A percentile compares a stretch with the other conserved stretches of the same genome.
Conservation (phyloP, 2,329 filamentous ascomycete genomes). For the Penicillium sp. region DNA sequence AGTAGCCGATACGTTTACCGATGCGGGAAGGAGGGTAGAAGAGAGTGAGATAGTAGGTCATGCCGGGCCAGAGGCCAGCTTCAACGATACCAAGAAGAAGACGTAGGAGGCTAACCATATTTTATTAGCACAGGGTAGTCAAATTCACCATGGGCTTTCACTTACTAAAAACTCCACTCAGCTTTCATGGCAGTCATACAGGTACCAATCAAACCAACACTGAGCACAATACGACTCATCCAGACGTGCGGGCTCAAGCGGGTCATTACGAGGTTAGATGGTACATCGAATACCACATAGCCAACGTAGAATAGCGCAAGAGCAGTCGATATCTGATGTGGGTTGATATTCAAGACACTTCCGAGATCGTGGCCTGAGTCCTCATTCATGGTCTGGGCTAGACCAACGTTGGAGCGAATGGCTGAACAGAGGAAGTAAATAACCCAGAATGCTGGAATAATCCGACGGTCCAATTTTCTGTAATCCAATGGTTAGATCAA, state of each 20-base stretch:
- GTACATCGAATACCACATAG: slow-evolving; percentile 87
- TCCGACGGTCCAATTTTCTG: slow-evolving; percentile 62
- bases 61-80: slow-evolving; percentile 93
- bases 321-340: slow-evolving; percentile 80
- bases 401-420: slow-evolving; percentile 87
- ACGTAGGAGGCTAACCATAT: slow-evolving; percentile 62
- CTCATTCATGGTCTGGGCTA: slow-evolving; percentile 92
- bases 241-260: slow-evolving; percentile 81
- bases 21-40: slow-evolving; percentile 89
- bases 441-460: slow-evolving; percentile 78
- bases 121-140: slow-evolving; percentile 8
- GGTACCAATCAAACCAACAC: slow-evolving; percentile 80
- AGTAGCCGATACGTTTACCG: slow-evolving; percentile 85
- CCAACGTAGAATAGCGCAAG: slow-evolving; percentile 89
- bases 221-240: slow-evolving; percentile 91
- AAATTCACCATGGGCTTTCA: slow-evolving; percentile 10
- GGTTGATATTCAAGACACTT: slow-evolving; percentile 68
- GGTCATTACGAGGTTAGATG: slow-evolving; percentile 88
- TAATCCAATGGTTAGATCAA: neutral
- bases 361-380: slow-evolving; percentile 73
- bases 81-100: slow-evolving; percentile 85
- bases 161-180: slow-evolving; percentile 81
- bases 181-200: slow-evolving; percentile 82
- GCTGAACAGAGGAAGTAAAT: slow-evolving; percentile 92
- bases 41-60: slow-evolving; percentile 88